Conservation (phyloP, 2,329 filamentous ascomycete genomes). For the Aureobasidium pullulans region DNA sequence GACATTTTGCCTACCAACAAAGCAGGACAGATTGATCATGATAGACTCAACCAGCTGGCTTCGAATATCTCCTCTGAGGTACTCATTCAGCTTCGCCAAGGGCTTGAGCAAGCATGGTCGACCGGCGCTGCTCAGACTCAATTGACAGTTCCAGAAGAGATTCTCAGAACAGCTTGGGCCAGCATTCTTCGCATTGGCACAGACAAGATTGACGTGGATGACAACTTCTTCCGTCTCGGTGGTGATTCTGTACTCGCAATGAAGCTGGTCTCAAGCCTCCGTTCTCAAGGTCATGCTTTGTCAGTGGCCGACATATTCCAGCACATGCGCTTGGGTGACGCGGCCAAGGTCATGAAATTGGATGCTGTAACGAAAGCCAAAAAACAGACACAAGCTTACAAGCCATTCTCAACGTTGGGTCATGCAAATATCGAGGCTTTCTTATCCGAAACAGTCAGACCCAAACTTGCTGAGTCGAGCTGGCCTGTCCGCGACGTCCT, state of each 20-base stretch:
- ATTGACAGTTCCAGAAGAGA: constrained; percentile 30
- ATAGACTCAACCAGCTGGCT: constrained; percentile 26
- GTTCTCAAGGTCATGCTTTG: constrained; percentile 41
- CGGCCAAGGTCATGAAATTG: constrained; percentile 45
- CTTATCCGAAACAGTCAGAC: constrained; percentile 42
- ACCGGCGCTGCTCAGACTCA: constrained; percentile 23
- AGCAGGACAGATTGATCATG: constrained; percentile 25
- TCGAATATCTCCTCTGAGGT: constrained; percentile 20
- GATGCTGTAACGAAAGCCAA: constrained; percentile 13
- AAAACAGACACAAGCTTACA: constrained; percentile 24
- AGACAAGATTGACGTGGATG: constrained; percentile 44
- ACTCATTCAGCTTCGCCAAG: constrained; percentile 18
- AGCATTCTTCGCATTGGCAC: constrained; percentile 38
- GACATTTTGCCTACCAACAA: constrained; percentile 29
- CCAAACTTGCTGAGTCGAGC: constrained; percentile 43
- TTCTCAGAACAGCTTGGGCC: constrained; percentile 43
- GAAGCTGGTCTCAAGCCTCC: constrained; percentile 51
- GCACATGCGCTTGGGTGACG: constrained; percentile 40
- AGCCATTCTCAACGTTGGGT: constrained; percentile 47
- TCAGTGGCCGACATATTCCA: constrained; percentile 51
- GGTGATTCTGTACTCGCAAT: constrained; percentile 56
- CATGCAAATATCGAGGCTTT: constrained; percentile 36
- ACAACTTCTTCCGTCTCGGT: constrained; percentile 55
- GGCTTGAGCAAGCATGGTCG: constrained; percentile 29
- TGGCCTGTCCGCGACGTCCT: constrained; percentile 22